Evolutionary conservation across 1,284 basidiomycete species (phyloP).

Genomic region (Anthracocystis panici-leucophaei): DNA sequence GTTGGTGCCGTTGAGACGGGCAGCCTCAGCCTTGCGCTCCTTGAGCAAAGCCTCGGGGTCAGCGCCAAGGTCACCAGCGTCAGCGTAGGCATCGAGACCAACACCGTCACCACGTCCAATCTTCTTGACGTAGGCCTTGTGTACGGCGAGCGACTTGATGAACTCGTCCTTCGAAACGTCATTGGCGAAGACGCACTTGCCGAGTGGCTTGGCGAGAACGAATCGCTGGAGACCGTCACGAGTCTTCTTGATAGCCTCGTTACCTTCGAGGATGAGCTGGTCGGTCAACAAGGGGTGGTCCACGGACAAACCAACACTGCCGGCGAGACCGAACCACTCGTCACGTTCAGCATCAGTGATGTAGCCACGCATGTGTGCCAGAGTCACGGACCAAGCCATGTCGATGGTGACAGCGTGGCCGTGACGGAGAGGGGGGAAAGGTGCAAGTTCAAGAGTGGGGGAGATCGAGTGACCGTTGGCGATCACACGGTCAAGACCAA

Average conservation of each 20-base stretch:
- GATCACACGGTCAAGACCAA: constrained; percentile 72
- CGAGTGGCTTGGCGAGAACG: constrained; percentile 71
- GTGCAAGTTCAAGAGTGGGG: constrained; percentile 71
- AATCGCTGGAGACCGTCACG: constrained; percentile 72
- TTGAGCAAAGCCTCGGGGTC: constrained; percentile 65
- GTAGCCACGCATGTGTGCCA: constrained; percentile 71
- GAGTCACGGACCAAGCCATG: constrained; percentile 72
- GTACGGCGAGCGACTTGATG: constrained; percentile 68
- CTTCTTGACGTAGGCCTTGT: constrained; percentile 71
- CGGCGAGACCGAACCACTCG: constrained; percentile 71
- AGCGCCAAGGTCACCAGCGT: constrained; percentile 71
- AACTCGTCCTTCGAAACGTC: constrained; percentile 71
- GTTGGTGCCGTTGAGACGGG: constrained; percentile 25
- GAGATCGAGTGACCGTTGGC: constrained; percentile 72
- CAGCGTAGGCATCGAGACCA: constrained; percentile 71
- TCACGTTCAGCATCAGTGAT: constrained; percentile 71
- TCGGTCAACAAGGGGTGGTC: constrained; percentile 71
- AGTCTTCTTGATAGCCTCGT: constrained; percentile 72
- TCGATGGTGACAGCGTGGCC: constrained; percentile 72
- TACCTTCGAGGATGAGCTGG: constrained; percentile 69
- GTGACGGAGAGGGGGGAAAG: constrained; percentile 65
- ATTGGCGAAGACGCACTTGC: constrained; percentile 72
- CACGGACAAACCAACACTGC: constrained; percentile 71
- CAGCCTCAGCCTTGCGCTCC: constrained; percentile 49
- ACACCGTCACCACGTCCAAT: constrained; percentile 67